Conservation (phyloP, 257 asterid genomes). For the Forsythia viridissima region DNA sequence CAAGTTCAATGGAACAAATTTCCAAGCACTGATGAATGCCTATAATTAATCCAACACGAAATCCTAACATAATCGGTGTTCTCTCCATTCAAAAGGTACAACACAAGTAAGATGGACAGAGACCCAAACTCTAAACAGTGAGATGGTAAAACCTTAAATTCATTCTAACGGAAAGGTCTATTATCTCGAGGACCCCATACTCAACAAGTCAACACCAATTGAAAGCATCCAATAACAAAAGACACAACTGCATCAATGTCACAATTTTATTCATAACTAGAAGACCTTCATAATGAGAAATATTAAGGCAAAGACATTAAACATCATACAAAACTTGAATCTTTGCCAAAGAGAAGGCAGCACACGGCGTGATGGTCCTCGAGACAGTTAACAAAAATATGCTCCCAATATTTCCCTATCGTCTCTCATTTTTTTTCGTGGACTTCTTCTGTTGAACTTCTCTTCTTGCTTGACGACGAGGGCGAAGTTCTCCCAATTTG, state of each 20-base stretch:
- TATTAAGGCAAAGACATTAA: not conserved
- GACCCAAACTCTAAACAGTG: not conserved
- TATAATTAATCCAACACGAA: not conserved
- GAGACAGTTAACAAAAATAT: not conserved
- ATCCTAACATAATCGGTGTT: not conserved
- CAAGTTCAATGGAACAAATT: not conserved
- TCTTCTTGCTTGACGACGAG: slow-evolving; percentile 23
- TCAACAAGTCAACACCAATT: not conserved
- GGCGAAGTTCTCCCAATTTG: slow-evolving; percentile 51
- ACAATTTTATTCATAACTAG: slow-evolving; percentile 1
- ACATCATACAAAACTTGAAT: slow-evolving; percentile 3
- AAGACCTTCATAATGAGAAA: not conserved
- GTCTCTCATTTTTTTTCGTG: slow-evolving; percentile 41
- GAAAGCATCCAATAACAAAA: not conserved
- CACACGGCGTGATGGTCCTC: not conserved
- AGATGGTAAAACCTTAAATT: not conserved
- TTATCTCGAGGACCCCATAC: not conserved
- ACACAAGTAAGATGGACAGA: not conserved
- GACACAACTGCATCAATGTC: not conserved
- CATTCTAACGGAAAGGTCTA: not conserved
- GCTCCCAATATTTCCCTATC: slow-evolving; percentile 2
- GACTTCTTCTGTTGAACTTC: slow-evolving; percentile 41
- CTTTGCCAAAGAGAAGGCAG: not conserved
- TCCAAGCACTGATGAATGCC: not conserved
- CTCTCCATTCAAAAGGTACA: not conserved